Evolutionary conservation across 2,329 filamentous ascomycete species (phyloP).

Genomic region (Claviceps digitariae): DNA sequence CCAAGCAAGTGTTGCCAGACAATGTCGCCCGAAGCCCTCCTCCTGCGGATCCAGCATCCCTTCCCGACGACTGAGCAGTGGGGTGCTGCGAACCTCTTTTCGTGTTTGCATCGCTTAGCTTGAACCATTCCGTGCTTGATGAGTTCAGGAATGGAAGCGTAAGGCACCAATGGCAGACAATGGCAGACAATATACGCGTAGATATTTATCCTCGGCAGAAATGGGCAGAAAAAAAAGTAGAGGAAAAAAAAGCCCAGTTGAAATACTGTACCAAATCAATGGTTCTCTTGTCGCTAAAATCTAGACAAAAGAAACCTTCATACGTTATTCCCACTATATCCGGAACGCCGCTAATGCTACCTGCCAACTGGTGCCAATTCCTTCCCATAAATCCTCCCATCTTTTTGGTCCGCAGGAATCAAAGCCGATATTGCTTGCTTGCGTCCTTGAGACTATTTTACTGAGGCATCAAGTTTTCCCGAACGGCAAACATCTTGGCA

Average conservation of each 20-base stretch:
- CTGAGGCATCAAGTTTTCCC: slow-evolving; percentile 53
- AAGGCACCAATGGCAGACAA: background rate
- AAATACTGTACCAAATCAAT: slow-evolving; percentile 12
- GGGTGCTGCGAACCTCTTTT: no score
- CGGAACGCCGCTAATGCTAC: slow-evolving; percentile 30
- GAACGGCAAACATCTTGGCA: slow-evolving; percentile 96
- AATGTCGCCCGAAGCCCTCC: background rate
- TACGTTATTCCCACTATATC: slow-evolving; percentile 25
- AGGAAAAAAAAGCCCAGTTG: background rate
- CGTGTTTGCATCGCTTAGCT: no score
- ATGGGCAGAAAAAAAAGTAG: background rate
- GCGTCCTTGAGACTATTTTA: slow-evolving; percentile 14
- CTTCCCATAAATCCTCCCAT: slow-evolving; percentile 8
- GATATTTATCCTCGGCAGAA: background rate
- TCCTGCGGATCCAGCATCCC: background rate
- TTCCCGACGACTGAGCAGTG: no score
- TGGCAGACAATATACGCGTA: background rate
- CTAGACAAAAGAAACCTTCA: slow-evolving; percentile 20
- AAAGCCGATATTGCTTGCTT: background rate
- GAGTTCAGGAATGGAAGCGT: no score
- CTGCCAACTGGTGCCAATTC: slow-evolving; percentile 19
- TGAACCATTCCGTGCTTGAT: no score
- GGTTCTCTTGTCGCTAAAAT: slow-evolving; percentile 18
- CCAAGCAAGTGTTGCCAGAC: background rate
- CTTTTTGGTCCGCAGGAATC: slow-evolving; percentile 8